Percentiles rank a stretch among this genome's conserved stretches.
These are phyloP conservation scores for Lasiosphaeris hirsuta DNA, from an alignment of 495 filamentous ascomycete species.

Conservation along the genomic window DNA sequence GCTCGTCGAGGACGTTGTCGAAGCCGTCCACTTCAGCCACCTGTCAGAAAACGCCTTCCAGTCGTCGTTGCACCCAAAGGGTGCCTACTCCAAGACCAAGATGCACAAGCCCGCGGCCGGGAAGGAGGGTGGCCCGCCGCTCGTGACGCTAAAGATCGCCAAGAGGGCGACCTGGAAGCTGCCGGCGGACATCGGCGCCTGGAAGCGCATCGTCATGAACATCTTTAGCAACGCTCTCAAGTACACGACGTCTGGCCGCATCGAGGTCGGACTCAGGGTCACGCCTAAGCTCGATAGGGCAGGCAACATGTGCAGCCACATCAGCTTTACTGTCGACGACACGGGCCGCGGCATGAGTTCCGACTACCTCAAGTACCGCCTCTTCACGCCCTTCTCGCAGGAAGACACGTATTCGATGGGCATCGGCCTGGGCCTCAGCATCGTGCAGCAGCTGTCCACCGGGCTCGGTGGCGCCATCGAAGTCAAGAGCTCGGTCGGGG, in stretches of 20 bases:
- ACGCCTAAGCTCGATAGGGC: slow-evolving; percentile 8
- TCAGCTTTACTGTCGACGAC: slow-evolving; percentile 50
- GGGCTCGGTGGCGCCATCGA: slow-evolving; percentile 58
- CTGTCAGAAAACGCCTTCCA: slow-evolving; percentile 27
- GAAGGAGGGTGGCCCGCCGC: slow-evolving; percentile 20
- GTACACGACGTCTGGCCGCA: slow-evolving; percentile 65
- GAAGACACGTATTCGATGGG: slow-evolving; percentile 64
- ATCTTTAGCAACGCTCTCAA: slow-evolving; percentile 81
- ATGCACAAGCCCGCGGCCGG: too few relatives aligned
- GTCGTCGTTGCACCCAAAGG: slow-evolving; percentile 20
- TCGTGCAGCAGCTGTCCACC: slow-evolving; percentile 63
- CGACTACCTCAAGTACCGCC: slow-evolving; percentile 62
- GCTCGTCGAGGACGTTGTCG: slow-evolving; percentile 42
- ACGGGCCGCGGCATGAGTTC: slow-evolving; percentile 66
- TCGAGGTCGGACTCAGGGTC: slow-evolving; percentile 55
- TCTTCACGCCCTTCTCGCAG: slow-evolving; percentile 71
- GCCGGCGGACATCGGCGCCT: slow-evolving; percentile 41
- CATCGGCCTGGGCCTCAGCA: slow-evolving; percentile 66
- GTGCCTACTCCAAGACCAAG: background rate
- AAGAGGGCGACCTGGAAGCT: slow-evolving; percentile 32
- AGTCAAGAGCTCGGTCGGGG: slow-evolving; percentile 34
- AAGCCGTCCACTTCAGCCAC: slow-evolving; percentile 41
- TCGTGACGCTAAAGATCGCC: slow-evolving; percentile 37
- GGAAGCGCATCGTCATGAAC: slow-evolving; percentile 69
- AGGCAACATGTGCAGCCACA: background rate